phyloP scores from a whole-genome alignment of 495 filamentous ascomycete species.

The Daldinia decipiens region DNA sequence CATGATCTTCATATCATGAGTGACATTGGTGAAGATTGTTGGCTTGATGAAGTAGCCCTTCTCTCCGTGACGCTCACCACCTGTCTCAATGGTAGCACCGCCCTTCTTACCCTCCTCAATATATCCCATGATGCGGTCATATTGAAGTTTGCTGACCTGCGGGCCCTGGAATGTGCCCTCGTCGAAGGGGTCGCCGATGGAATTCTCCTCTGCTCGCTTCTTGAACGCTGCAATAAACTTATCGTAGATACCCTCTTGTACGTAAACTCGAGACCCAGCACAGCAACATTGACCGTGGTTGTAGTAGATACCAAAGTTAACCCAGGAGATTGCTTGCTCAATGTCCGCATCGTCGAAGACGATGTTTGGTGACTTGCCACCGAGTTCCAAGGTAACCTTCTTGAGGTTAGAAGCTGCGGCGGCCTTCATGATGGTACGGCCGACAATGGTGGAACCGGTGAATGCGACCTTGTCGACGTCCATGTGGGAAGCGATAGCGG shows the following conservation, averaged over 20 bases:
- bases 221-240: constrained; percentile 91
- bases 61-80: constrained; percentile 87
- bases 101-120: constrained; percentile 88
- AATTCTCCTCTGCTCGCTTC: constrained; percentile 81
- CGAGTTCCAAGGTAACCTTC: constrained; percentile 99
- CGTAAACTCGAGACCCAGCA: constrained; percentile 93
- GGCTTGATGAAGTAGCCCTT: constrained; percentile 98
- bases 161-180: constrained; percentile 94
- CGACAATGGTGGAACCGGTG: constrained; percentile 92
- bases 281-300: constrained; percentile 99
- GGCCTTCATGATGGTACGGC: constrained; percentile 94
- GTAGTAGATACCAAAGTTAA: constrained; percentile 98
- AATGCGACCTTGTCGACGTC: constrained; percentile 98
- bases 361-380: constrained; percentile 98
- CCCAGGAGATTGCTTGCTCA: constrained; percentile 95
- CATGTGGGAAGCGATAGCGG: constrained; percentile 94
- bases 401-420: constrained; percentile 95
- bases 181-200: constrained; percentile 92
- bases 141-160: constrained; percentile 94
- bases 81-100: constrained; percentile 85
- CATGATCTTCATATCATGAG: constrained; percentile 94
- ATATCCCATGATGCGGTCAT: constrained; percentile 98
- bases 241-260: constrained; percentile 96
- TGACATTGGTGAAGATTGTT: constrained; percentile 94
- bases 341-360: constrained; percentile 96